phyloP scores from a whole-genome alignment of 208 protist species.

The Leishmania amazonensis region DNA sequence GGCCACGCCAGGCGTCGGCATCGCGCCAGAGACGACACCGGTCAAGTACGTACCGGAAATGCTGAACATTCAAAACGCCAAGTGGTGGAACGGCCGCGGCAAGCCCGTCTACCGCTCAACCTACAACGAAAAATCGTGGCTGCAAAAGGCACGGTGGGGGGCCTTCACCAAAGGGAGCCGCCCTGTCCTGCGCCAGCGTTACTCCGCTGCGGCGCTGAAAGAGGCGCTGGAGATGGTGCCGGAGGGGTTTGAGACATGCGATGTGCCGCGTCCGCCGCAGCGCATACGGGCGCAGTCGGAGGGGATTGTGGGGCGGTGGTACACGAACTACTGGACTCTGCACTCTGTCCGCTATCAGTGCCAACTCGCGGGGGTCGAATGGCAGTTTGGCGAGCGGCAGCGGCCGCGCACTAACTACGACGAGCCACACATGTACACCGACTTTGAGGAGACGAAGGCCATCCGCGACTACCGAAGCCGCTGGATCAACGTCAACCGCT shows the following conservation, averaged over 20 bases:
- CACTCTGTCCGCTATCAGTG: conserved; percentile 91
- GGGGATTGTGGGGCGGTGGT: conserved; percentile 90
- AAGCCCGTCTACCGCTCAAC: conserved; percentile 64
- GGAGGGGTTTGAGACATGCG: conserved; percentile 71
- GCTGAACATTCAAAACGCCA: conserved; percentile 84
- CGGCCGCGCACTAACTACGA: conserved; percentile 86
- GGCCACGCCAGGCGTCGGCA: conserved; percentile 73
- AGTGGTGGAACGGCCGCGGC: conserved; percentile 78
- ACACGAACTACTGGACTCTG: conserved; percentile 93
- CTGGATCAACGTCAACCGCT: conserved; percentile 93
- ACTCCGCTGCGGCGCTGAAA: conserved; percentile 73
- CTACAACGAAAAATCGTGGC: conserved; percentile 86
- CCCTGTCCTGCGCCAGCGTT: conserved; percentile 74
- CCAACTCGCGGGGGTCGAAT: conserved; percentile 74
- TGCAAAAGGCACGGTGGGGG: conserved; percentile 59
- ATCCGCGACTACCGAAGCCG: conserved; percentile 88
- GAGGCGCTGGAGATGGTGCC: conserved; percentile 80
- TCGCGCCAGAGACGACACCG: conserved; percentile 89
- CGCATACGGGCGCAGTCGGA: conserved; percentile 86
- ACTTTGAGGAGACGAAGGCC: conserved; percentile 91
- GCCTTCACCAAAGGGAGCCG: conserved; percentile 58
- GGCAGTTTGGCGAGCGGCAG: conserved; percentile 79
- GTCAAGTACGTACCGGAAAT: conserved; percentile 91
- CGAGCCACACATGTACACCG: conserved; percentile 88
- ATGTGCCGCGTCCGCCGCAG: conserved; percentile 87